Evolutionary conservation across 345 rosid genomes (phyloP).

Genomic region (Adansonia digitata): DNA sequence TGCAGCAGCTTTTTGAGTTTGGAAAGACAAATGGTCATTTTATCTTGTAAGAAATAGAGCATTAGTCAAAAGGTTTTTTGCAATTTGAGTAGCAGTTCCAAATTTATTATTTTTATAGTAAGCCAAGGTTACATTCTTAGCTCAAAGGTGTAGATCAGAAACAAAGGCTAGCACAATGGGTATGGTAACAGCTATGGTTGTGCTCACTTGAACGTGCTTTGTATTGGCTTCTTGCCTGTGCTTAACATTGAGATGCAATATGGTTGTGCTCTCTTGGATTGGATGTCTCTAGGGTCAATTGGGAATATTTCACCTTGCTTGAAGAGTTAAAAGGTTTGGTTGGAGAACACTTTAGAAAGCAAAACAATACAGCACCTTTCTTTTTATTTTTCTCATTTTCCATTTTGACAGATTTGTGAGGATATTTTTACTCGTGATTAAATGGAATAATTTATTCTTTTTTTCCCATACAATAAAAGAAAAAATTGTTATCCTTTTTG

Average conservation of each 20-base stretch:
- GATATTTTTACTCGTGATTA: neutral
- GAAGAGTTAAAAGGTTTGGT: neutral
- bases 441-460: no score
- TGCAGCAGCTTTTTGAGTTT: conserved; percentile 3
- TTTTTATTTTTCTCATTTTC: neutral
- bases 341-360: neutral
- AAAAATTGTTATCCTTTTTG: no score
- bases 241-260: neutral
- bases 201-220: neutral
- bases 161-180: neutral
- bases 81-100: conserved; percentile 1
- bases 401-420: neutral
- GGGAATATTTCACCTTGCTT: no score
- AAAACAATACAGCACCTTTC: neutral
- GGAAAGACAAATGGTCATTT: neutral
- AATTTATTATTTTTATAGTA: neutral
- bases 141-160: neutral
- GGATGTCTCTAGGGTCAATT: neutral
- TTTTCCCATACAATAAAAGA: no score
- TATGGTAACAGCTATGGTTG: neutral
- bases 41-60: conserved; percentile 7
- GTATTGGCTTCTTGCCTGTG: neutral
- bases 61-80: conserved; percentile 5
- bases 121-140: neutral
- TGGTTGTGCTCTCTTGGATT: no score